Conservation (phyloP, 345 rosid species). For the Eucalyptus dawsonii region DNA sequence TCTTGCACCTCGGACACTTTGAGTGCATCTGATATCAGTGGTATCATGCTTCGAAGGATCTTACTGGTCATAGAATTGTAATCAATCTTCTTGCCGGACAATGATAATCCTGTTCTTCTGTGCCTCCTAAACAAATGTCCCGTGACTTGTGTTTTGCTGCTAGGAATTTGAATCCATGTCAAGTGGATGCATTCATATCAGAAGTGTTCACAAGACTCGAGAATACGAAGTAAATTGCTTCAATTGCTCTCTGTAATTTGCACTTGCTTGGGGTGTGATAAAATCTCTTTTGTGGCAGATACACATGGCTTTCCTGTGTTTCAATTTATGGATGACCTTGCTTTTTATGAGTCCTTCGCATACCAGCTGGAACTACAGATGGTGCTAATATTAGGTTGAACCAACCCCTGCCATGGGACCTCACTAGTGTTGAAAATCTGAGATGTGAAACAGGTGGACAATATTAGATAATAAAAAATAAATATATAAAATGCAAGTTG, state of each 20-base stretch:
- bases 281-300: neutral
- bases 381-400: neutral
- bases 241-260: neutral
- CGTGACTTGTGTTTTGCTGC: neutral
- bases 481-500: neutral
- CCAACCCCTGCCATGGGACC: neutral
- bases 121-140: neutral
- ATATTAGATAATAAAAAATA: neutral
- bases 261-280: neutral
- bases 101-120: neutral
- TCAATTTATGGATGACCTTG: neutral
- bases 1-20: neutral
- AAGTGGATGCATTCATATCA: neutral
- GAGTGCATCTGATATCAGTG: neutral
- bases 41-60: neutral
- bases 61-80: neutral
- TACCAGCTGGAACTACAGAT: neutral
- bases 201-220: neutral
- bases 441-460: neutral
- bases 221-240: neutral
- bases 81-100: neutral
- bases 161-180: neutral
- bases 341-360: neutral
- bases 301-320: neutral
- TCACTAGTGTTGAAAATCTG: neutral